phyloP scores from a whole-genome alignment of 2,329 filamentous ascomycete genomes.

The Amauroascus niger region DNA sequence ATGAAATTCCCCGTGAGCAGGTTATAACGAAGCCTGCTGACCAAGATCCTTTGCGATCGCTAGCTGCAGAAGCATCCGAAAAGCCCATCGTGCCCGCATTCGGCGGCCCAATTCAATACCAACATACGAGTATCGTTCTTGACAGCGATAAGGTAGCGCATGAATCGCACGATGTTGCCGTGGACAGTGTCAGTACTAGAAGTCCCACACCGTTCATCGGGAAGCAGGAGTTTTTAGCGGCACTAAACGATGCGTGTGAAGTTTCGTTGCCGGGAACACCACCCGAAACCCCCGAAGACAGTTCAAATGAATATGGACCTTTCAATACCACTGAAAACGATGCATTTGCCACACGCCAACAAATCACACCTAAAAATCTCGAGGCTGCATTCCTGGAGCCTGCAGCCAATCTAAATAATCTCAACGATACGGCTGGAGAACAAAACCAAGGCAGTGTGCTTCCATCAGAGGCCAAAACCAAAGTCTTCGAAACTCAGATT shows the following conservation, averaged over 20 bases:
- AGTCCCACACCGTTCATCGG: neutral
- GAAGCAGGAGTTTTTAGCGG: neutral
- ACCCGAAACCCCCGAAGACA: neutral
- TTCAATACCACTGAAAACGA: neutral
- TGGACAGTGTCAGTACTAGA: neutral
- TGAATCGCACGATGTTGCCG: neutral
- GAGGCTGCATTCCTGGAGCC: neutral
- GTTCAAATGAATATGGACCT: neutral
- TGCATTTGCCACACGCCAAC: neutral
- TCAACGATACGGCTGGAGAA: neutral
- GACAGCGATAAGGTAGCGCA: neutral
- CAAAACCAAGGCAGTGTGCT: neutral
- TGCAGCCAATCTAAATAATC: neutral
- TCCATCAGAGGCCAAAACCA: neutral
- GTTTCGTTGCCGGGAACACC: neutral
- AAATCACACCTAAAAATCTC: neutral
- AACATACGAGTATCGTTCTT: neutral
- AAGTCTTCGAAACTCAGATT: neutral
- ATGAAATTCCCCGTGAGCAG: slow-evolving; percentile 38
- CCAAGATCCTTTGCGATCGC: slow-evolving; percentile 7
- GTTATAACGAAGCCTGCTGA: slow-evolving; percentile 29
- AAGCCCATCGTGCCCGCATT: neutral
- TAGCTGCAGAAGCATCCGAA: slow-evolving; percentile 5
- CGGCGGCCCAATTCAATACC: neutral
- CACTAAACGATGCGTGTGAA: neutral